Evolutionary conservation across 192 early-diverging fungal genomes (phyloP).

Genomic region (Gaertneriomyces sp.): DNA sequence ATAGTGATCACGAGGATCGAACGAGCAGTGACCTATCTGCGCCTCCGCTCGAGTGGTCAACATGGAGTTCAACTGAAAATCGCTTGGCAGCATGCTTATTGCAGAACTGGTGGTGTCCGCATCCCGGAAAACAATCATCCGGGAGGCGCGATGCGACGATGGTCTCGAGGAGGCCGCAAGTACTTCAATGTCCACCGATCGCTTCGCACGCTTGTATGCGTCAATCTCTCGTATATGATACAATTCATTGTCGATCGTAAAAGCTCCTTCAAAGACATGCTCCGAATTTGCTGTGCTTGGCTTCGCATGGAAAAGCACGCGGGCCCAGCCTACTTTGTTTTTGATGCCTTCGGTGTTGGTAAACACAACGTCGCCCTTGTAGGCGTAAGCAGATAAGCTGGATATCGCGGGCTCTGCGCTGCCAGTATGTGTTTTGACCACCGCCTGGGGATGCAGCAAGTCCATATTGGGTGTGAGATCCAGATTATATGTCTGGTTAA

Average conservation of each 20-base stretch:
- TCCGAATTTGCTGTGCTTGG: neutral
- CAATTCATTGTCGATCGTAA: slow-evolving; percentile 23
- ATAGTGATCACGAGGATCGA: too few species aligned
- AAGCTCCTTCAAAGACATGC: slow-evolving; percentile 27
- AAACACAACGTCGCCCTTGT: slow-evolving; percentile 25
- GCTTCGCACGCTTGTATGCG: slow-evolving; percentile 25
- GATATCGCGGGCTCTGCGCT: neutral
- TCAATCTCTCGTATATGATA: slow-evolving; percentile 37
- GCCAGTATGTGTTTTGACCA: slow-evolving; percentile 12
- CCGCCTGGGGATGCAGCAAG: slow-evolving; percentile 27
- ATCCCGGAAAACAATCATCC: slow-evolving; percentile 36
- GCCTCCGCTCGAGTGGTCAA: too few species aligned
- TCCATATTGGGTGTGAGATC: slow-evolving; percentile 17
- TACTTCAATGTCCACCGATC: slow-evolving; percentile 34
- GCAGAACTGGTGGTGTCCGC: slow-evolving; percentile 6
- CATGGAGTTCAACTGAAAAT: too few species aligned
- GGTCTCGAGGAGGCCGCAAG: slow-evolving; percentile 27
- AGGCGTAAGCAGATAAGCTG: slow-evolving; percentile 6
- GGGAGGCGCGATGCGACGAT: slow-evolving; percentile 13
- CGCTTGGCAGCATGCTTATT: too few species aligned
- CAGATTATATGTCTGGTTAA: slow-evolving; percentile 28
- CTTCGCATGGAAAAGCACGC: slow-evolving; percentile 18
- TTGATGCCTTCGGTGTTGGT: slow-evolving; percentile 1
- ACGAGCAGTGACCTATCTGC: too few species aligned
- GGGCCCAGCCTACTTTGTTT: slow-evolving; percentile 22